Conservation (phyloP, 169 alveolate genomes). For the Theileria annulata region DNA sequence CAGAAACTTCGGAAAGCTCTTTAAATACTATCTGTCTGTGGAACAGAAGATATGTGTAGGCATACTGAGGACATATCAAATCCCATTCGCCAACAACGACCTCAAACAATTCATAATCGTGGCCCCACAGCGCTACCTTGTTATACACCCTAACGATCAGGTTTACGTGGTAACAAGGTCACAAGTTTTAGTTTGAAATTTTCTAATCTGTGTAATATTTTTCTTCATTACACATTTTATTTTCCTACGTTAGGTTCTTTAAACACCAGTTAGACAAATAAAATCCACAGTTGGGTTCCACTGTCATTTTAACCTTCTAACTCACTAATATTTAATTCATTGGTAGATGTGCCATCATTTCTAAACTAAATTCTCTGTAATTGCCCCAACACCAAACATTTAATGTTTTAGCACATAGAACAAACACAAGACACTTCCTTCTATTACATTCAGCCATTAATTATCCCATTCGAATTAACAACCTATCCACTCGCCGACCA, state of each 20-base stretch:
- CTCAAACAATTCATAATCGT: constrained; percentile 47
- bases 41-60: constrained; percentile 57
- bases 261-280: not conserved
- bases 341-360: not conserved
- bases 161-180: constrained; percentile 41
- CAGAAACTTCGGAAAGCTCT: constrained; percentile 26
- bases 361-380: not conserved
- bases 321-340: not conserved
- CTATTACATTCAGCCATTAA: not conserved
- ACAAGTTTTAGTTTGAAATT: not conserved
- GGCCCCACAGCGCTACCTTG: constrained; percentile 63
- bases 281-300: not conserved
- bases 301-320: not conserved
- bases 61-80: constrained; percentile 48
- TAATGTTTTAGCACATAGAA: not conserved
- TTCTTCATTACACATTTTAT: not conserved
- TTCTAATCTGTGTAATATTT: not conserved
- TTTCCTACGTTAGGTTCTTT: not conserved
- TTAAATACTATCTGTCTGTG: constrained; percentile 25
- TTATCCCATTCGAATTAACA: not conserved
- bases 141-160: constrained; percentile 41
- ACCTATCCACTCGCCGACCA: not conserved
- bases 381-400: not conserved
- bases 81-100: constrained; percentile 28
- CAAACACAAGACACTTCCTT: not conserved